Base-by-base conservation (phyloP, 306 rosid species). In the Inga oerstediana region DNA sequence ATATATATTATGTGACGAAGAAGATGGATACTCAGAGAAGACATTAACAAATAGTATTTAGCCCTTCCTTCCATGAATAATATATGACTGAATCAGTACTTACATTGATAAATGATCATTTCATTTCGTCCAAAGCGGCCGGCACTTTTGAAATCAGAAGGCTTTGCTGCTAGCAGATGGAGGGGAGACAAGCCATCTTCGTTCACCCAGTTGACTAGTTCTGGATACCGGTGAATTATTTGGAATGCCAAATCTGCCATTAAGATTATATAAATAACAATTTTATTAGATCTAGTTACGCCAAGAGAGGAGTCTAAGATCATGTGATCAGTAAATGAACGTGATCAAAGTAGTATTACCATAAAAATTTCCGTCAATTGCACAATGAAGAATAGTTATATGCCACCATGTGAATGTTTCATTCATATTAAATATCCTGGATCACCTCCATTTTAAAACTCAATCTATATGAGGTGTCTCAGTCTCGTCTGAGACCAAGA, bases 141-240 rank as follows among this genome's bases (percentile, higher is more conserved):
- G 7, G 91, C 90, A 88, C 93, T 93, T 81, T 8, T 82, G 81
- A 93, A 91, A 64, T 27, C 17, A 85, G 85, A 22, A 62, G 97
- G 88, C 81, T 88, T 91, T 22, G 68, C 54, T 0, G 95, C 93
- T 9, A 91, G 85, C 52, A 84, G 14, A 85, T 93, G 95, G 32
- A 93, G 93, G 37, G 95, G 92, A 27, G 83, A n/a, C 8, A 20
- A 11, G 5, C 95, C 95, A 0, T 8, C 20, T 52, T 56, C 30
- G 39, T 93, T 85, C 10, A 77, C 20, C 13, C 0, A 49, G n/a
- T 84, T 75, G 4, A 82, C 90, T 1, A 91, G 87, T 0, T 75
- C 70, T 56, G 1, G 39, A 27, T 91, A 86, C 13, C 86, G 48
- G 12, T 76, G 54, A 35, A 89, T 90, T 34, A 89, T 93, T 77